phyloP scores from a whole-genome alignment of 1,139 yeast species.

The Taphrina pruni region DNA sequence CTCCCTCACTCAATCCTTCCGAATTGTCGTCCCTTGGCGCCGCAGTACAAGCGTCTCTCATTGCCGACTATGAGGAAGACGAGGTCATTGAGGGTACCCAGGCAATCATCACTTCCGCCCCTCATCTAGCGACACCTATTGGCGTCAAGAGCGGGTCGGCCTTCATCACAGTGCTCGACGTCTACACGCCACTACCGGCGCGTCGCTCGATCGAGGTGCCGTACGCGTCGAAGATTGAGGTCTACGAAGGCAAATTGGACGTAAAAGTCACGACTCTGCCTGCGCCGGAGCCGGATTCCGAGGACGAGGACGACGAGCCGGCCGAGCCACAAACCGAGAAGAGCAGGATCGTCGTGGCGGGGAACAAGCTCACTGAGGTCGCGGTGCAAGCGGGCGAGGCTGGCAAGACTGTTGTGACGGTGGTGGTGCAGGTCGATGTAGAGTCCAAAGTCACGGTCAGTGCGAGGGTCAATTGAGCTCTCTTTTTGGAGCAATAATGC shows the following conservation, averaged over 20 bases:
- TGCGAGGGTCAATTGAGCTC: slow-evolving; percentile 61
- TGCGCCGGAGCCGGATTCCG: slow-evolving; percentile 42
- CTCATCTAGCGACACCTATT: slow-evolving; percentile 81
- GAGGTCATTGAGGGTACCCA: slow-evolving; percentile 84
- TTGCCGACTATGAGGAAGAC: slow-evolving; percentile 81
- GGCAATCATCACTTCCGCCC: slow-evolving; percentile 86
- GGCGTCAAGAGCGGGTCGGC: slow-evolving; percentile 81
- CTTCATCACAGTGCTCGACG: slow-evolving; percentile 74
- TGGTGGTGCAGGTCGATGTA: slow-evolving; percentile 79
- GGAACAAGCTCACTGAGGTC: slow-evolving; percentile 71
- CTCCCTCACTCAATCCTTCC: slow-evolving; percentile 83
- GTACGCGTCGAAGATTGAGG: slow-evolving; percentile 63
- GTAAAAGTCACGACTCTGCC: slow-evolving; percentile 65
- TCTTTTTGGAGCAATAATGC: no score
- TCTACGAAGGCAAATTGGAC: slow-evolving; percentile 84
- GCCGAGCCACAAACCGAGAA: slow-evolving; percentile 78
- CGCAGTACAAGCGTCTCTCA: slow-evolving; percentile 91
- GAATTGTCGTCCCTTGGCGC: slow-evolving; percentile 95
- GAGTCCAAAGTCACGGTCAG: slow-evolving; percentile 82
- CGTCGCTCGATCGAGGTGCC: slow-evolving; percentile 73
- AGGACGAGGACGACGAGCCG: slow-evolving; percentile 58
- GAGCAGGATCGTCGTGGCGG: slow-evolving; percentile 72
- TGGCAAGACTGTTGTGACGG: slow-evolving; percentile 68
- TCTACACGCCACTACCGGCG: slow-evolving; percentile 91
- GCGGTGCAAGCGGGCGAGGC: slow-evolving; percentile 65